Conservation (phyloP, 2,329 filamentous ascomycete species). For the Diplocarpon mali region DNA sequence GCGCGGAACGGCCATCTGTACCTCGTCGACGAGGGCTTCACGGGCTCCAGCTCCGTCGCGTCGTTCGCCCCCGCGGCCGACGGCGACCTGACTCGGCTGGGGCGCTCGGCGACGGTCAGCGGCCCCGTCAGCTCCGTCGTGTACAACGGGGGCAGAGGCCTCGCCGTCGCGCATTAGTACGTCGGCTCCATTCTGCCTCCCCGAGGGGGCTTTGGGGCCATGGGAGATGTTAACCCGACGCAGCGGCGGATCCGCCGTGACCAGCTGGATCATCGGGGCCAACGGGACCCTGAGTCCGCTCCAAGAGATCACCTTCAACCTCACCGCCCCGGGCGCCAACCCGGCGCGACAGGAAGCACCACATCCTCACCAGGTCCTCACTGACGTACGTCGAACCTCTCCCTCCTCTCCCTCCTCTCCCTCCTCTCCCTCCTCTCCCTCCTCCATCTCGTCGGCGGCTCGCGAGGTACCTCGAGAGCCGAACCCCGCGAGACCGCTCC, state of each 20-base stretch:
- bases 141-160: constrained; percentile 33
- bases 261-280: constrained; percentile 30
- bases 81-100: constrained; percentile 32
- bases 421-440: no score
- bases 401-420: no score
- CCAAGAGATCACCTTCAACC: constrained; percentile 33
- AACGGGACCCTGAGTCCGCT: constrained; percentile 17
- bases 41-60: constrained; percentile 13
- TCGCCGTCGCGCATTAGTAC: constrained; percentile 26
- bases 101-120: constrained; percentile 31
- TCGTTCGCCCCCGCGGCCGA: constrained; percentile 27
- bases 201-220: not conserved
- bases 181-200: not conserved
- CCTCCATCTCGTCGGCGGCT: no score
- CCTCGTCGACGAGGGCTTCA: constrained; percentile 19
- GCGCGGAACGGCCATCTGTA: constrained; percentile 20
- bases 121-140: constrained; percentile 29
- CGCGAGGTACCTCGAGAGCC: no score
- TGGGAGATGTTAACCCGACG: not conserved
- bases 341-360: constrained; percentile 33
- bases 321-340: constrained; percentile 28
- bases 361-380: constrained; percentile 40
- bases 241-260: constrained; percentile 17
- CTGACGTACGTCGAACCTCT: constrained; percentile 29
- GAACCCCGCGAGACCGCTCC: no score